Evolutionary conservation across 2,329 filamentous ascomycete species (phyloP), one percentile per base, ranked within the genome.

Genomic region (Fusarium sp.): DNA sequence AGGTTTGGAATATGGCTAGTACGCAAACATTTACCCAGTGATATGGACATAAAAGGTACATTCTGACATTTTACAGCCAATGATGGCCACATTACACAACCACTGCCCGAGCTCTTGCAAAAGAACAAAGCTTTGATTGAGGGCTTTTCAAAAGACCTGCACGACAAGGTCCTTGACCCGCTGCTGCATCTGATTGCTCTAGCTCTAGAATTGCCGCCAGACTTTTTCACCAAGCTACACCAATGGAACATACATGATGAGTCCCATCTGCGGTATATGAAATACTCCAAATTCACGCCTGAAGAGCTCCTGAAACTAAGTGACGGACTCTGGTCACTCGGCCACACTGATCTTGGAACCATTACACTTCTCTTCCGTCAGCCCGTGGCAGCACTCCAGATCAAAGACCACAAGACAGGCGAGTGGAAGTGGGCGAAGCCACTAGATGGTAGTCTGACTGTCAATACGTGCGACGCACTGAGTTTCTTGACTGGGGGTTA

Each of bases 211-310:
- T 78, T 91, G 0, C 85, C 86, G 0, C 82, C 86, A 34, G 87
- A 90, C 78, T 90, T 32, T 80, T 86, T 63, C 78, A 82, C 19
- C 77, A 85, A 66, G 0, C 17, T 76, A 9, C 88, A 90, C 73
- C 80, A 79, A 17, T 90, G 89, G 73, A 82, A 88, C 3, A 79
- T 82, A n/a, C 81, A 84, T 26, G 82, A 84, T 19, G 86, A 89
- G 62, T 85, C 86, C 23, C 86, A 89, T 57, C 79, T 89, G n/a
- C 82, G 88, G 4, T 89, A 88, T 73, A 89, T 89, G 86, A 80
- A 84, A 47, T 88, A 88, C 62, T 79, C 80, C 10, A 81, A 82
- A 1, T 83, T 86, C 34, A 81, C 77, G 0, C 72, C 78, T 0
- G 80, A 84, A n/a, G 81, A 85, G 23, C 83, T 83, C 56, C 79